A percentile compares a stretch with the other conserved stretches of the same genome.
phyloP scores from a whole-genome alignment of 176 grass and related monocot genomes.

The Bolboschoenus planiculmis region DNA sequence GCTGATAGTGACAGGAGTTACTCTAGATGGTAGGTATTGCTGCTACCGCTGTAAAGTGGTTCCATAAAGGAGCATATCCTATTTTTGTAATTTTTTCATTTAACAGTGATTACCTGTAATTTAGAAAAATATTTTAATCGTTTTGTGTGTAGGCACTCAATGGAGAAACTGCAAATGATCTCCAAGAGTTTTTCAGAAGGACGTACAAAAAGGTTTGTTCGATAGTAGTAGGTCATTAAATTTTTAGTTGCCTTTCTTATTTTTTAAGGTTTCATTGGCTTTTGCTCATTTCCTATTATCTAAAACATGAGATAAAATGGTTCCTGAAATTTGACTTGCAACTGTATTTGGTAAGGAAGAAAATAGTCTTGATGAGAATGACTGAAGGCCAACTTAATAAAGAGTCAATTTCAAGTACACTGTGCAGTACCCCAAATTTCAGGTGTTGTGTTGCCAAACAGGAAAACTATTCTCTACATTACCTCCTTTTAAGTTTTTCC shows the following conservation, averaged over 20 bases:
- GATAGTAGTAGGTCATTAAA: neutral
- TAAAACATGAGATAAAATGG: neutral
- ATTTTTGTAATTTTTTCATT: neutral
- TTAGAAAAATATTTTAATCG: slow-evolving; percentile 5
- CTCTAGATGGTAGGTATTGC: neutral
- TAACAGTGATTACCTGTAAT: neutral
- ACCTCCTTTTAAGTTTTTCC: neutral
- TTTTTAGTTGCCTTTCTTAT: neutral
- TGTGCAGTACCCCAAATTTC: neutral
- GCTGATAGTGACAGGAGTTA: neutral
- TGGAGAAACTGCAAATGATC: slow-evolving; percentile 67
- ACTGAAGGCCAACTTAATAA: neutral
- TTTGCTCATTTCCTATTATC: neutral
- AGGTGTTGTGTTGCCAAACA: neutral
- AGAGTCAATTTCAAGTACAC: neutral
- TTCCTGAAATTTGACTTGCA: neutral
- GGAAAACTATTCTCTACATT: neutral
- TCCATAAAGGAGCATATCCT: neutral
- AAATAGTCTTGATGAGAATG: neutral
- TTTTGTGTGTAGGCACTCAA: slow-evolving; percentile 46
- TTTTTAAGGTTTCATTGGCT: neutral
- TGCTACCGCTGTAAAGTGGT: neutral
- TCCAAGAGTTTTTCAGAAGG: slow-evolving; percentile 80
- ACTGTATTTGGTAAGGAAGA: neutral
- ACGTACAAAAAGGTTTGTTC: slow-evolving; percentile 59